Base-by-base conservation (phyloP, 352 stramenopile species). In the Phytophthora fragariae region DNA sequence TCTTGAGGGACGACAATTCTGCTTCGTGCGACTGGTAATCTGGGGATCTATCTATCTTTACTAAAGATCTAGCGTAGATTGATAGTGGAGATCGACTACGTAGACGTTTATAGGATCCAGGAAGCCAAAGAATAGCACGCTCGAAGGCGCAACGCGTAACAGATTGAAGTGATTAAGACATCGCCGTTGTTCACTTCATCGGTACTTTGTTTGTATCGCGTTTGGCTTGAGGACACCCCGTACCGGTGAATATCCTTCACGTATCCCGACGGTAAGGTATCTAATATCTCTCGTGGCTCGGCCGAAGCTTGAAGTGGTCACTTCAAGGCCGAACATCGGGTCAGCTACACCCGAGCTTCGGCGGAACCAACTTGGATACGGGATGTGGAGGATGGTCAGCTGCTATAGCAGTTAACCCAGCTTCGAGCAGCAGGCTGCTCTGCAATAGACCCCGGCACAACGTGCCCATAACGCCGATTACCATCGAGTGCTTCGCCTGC, bases 401-500 rank as follows among this genome's bases (percentile, higher is more conserved):
- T 64, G 49, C 6, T 35, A 15, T 10, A 15, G 19, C 19, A 21
- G 24, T 49, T 31, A 15, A 21, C n/a, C 35, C 55, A 61, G 10
- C 31, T 31, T 19, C 10, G 21, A 62, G 52, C 37, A 69, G 52
- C 15, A 55, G n/a, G 49, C 11, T 37, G 8, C 35, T 9, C 11
- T 14, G 27, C 24, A 55, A 56, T 21, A 53, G 41, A 15, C 62
- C 62, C 59, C 53, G 62, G 62, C 62, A 62, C 62, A 69, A 37
- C 39, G 52, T 61, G 41, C 52, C 47, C 46, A 47, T 33, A 12
- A 37, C 46, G 8, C 31, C 44, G 46, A 37, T 44, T 57, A 19
- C n/a, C 27, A 6, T 17, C 33, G 31, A 50, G 2, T 31, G 27
- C 27, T 31, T 31, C 44, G 17, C 19, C 44, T 21, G 39, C 39